These are phyloP conservation scores for Chlorella sp. DNA, from an alignment of 139 green algal genomes.

Conservation along the genomic window DNA sequence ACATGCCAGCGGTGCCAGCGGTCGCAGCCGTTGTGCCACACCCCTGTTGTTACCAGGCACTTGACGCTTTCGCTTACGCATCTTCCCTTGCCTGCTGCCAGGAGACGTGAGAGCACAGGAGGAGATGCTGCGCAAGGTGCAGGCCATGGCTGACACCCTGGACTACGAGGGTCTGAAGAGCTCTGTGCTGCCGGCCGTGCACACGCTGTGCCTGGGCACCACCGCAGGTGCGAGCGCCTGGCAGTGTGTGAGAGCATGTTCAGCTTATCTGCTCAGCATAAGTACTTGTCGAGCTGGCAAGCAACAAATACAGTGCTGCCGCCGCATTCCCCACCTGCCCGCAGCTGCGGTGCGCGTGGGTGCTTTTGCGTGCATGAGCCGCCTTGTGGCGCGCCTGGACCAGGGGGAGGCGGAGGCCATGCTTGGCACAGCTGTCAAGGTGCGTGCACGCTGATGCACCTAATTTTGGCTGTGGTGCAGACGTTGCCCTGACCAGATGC, in stretches of 20 bases:
- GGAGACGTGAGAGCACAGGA: conserved; percentile 60
- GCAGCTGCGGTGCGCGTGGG: conserved; percentile 68
- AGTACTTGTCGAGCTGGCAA: too few relatives aligned
- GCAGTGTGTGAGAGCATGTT: too few relatives aligned
- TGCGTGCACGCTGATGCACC: conserved; percentile 19
- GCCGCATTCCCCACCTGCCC: background rate
- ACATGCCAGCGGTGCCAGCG: too few relatives aligned
- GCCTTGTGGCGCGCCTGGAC: conserved; percentile 61
- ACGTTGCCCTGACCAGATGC: background rate
- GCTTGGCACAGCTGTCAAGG: conserved; percentile 64
- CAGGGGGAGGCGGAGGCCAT: conserved; percentile 58
- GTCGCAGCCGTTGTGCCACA: too few relatives aligned
- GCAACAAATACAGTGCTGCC: too few relatives aligned
- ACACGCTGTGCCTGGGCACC: conserved; percentile 68
- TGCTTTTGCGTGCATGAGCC: conserved; percentile 62
- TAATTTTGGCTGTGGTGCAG: background rate
- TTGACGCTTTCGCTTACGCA: too few relatives aligned
- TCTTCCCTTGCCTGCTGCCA: conserved; percentile 17
- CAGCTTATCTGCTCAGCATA: too few relatives aligned
- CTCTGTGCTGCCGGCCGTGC: conserved; percentile 56
- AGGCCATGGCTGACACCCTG: conserved; percentile 35
- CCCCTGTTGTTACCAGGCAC: too few relatives aligned
- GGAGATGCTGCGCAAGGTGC: conserved; percentile 59
- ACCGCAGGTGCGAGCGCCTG: too few relatives aligned
- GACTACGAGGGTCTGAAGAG: conserved; percentile 45